Base-by-base conservation (phyloP, 1,284 basidiomycete species). In the Fomes fomentarius region DNA sequence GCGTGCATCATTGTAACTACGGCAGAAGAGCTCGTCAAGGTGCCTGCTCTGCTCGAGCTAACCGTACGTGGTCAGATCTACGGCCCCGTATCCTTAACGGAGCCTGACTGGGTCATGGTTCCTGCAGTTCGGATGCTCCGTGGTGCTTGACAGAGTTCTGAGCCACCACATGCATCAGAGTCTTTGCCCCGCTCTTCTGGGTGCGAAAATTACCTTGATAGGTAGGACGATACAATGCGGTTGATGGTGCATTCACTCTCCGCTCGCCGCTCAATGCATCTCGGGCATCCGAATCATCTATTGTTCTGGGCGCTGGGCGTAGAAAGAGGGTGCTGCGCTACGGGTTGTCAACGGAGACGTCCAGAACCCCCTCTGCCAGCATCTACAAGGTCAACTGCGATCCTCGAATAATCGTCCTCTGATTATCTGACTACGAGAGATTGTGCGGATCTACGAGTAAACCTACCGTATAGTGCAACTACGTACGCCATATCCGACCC, bases 171-270 rank as follows among this genome's bases (percentile, higher is more conserved):
- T 54, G 48, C 42, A 49, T 46, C 33, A 51, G 37, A 37, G 38
- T 33, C 46, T 19, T 28, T 42, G 17, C 44, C 5, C 45, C 45
- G 47, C 51, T 54, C 47, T 44, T 39, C 33, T 45, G 57, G 31
- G 47, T 10, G 17, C 40, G 5, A 12, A n/a, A 35, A 34, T 35
- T 39, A n/a, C 54, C 45, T 8, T 12, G 47, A 56, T 46, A 30
- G 50, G 50, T 37, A 56, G 25, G 50, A 28, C 26, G 54, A 52
- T 47, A 53, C 57, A 58, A 55, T 55, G 53, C 34, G 43, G 19
- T 35, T 35, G 25, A 43, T 34, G 17, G 35, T 22, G 22, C 17
- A 11, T 47, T 47, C 34, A 28, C 9, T 34, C 44, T 56, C 54
- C 45, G 54, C 54, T 48, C 43, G 28, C 25, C 47, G 30, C 39